These are phyloP conservation scores for Beauveria varroae DNA, from an alignment of 2,329 filamentous ascomycete genomes.

Conservation along the genomic window DNA sequence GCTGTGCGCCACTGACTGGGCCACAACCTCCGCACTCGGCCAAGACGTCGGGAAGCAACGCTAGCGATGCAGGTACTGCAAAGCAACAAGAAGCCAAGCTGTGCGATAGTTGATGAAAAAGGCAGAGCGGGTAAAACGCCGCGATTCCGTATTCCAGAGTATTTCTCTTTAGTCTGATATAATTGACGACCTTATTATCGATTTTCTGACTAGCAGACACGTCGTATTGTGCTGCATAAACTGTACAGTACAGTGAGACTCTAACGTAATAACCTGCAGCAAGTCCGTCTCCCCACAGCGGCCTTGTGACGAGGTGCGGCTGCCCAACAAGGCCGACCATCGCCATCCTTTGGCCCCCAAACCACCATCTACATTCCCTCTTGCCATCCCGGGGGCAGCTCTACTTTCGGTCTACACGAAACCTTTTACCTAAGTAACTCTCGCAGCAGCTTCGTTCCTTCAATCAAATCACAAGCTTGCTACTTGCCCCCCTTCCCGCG, in stretches of 20 bases:
- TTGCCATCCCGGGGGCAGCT: neutral
- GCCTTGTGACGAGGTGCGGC: slow-evolving; percentile 5
- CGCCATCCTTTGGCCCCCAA: neutral
- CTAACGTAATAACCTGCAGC: neutral
- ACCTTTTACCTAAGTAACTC: too few species aligned
- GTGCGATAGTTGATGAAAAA: too few species aligned
- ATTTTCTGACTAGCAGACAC: neutral
- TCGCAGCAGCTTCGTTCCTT: too few species aligned
- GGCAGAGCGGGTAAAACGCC: neutral
- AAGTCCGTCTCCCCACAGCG: neutral
- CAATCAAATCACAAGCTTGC: too few species aligned
- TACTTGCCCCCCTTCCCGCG: too few species aligned
- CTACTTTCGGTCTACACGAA: too few species aligned
- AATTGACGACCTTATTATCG: too few species aligned
- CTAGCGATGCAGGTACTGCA: slow-evolving; percentile 10
- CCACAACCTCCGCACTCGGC: neutral
- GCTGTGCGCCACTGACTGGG: neutral
- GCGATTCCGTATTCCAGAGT: neutral
- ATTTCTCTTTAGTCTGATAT: neutral
- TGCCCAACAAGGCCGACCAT: neutral
- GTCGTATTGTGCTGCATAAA: neutral
- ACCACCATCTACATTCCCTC: neutral
- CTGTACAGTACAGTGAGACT: neutral
- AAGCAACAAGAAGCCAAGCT: neutral
- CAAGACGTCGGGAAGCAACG: neutral